Conservation (phyloP, 257 asterid species). For the Scutellaria barbata region DNA sequence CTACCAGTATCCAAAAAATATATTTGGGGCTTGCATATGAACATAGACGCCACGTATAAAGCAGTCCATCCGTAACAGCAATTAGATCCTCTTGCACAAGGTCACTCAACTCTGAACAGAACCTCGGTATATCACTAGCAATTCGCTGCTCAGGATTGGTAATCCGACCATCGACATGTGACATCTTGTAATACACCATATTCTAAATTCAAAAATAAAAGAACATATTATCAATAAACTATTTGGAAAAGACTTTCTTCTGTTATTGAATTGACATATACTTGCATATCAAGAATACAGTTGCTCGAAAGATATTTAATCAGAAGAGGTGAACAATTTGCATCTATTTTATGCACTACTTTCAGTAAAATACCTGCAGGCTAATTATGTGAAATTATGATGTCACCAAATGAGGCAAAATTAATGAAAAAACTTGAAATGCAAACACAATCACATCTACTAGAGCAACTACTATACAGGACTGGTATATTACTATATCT, state of each 20-base stretch:
- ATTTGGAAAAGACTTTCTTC: constrained; percentile 16
- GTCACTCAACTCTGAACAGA: constrained; percentile 97
- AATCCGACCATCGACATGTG: constrained; percentile 98
- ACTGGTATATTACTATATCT: not conserved
- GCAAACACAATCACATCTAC: constrained; percentile 12
- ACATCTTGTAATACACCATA: constrained; percentile 96
- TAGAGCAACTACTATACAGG: constrained; percentile 4
- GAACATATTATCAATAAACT: constrained; percentile 25
- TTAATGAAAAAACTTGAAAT: constrained; percentile 22
- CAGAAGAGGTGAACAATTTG: constrained; percentile 19
- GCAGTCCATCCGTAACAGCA: constrained; percentile 90
- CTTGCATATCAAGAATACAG: constrained; percentile 30
- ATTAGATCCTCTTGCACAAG: constrained; percentile 95
- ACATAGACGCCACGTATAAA: constrained; percentile 98
- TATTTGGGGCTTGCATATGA: constrained; percentile 99
- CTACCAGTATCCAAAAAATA: constrained; percentile 91
- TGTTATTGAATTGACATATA: constrained; percentile 11
- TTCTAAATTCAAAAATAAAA: constrained; percentile 57
- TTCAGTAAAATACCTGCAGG: constrained; percentile 7
- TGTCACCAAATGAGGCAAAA: constrained; percentile 20
- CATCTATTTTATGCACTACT: constrained; percentile 19
- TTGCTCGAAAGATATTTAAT: constrained; percentile 23
- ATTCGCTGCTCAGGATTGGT: constrained; percentile 95
- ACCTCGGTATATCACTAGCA: constrained; percentile 97
- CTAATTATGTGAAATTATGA: constrained; percentile 7